Evolutionary conservation across 2,329 filamentous ascomycete species (phyloP).

Genomic region (Moelleriella libera): DNA sequence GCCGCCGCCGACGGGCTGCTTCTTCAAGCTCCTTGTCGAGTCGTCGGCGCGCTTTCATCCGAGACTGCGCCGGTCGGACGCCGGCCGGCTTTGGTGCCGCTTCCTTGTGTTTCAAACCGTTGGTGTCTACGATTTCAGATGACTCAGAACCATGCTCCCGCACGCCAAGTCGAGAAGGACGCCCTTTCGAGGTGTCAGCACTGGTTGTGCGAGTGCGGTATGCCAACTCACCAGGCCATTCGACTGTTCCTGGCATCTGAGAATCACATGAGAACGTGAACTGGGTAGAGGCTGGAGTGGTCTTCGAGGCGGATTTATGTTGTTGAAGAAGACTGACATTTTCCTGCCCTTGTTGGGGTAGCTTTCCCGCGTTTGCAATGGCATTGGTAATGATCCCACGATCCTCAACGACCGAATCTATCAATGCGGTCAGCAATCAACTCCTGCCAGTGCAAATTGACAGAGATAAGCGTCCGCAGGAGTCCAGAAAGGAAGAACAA

Average conservation of each 20-base stretch:
- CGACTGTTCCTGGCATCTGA: constrained; percentile 66
- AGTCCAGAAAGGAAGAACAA: no score
- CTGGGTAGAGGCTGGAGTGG: constrained; percentile 62
- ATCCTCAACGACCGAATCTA: constrained; percentile 24
- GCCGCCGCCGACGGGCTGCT: constrained; percentile 64
- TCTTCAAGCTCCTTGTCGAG: constrained; percentile 56
- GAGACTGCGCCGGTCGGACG: constrained; percentile 12
- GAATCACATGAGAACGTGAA: constrained; percentile 97
- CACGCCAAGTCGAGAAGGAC: constrained; percentile 10
- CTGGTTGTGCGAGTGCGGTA: not conserved
- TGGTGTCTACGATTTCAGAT: constrained; percentile 6
- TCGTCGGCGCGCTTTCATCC: constrained; percentile 49
- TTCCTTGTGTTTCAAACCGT: constrained; percentile 13
- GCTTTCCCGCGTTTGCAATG: constrained; percentile 74
- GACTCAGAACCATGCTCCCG: constrained; percentile 6
- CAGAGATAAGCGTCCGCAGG: no score
- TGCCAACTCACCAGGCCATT: constrained; percentile 47
- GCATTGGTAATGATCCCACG: constrained; percentile 80
- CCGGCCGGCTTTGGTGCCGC: constrained; percentile 20
- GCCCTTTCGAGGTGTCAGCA: constrained; percentile 8
- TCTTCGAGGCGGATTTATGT: constrained; percentile 40
- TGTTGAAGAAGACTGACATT: constrained; percentile 68
- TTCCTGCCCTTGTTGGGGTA: constrained; percentile 54
- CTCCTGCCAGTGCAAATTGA: no score
- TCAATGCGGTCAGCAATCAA: not conserved